Conservation (phyloP, 225 moss, liverwort and hornwort genomes). For the Pseudoscleropodium purum region DNA sequence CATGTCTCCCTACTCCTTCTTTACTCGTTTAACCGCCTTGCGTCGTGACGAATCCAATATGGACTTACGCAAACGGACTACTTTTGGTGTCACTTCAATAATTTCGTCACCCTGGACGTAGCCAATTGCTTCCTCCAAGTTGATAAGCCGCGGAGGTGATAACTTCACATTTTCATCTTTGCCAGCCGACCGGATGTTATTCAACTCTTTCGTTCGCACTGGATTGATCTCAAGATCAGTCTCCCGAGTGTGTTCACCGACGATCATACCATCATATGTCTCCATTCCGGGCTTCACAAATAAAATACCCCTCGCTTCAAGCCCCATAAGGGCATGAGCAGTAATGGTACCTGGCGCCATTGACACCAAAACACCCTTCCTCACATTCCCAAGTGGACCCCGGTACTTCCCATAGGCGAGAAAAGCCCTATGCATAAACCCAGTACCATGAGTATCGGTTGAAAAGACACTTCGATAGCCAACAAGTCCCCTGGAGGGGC, state of each 20-base stretch:
- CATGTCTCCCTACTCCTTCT: slow-evolving; percentile 39
- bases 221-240: slow-evolving; percentile 59
- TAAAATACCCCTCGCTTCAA: slow-evolving; percentile 85
- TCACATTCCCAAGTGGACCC: slow-evolving; percentile 85
- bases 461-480: slow-evolving; percentile 92
- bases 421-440: slow-evolving; percentile 93
- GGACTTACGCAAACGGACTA: slow-evolving; percentile 75
- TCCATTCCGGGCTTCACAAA: slow-evolving; percentile 98
- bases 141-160: slow-evolving; percentile 78
- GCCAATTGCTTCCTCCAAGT: slow-evolving; percentile 92
- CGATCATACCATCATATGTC: slow-evolving; percentile 95
- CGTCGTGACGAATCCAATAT: slow-evolving; percentile 78
- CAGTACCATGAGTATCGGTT: slow-evolving; percentile 91
- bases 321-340: slow-evolving; percentile 79
- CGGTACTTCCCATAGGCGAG: slow-evolving; percentile 78
- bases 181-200: slow-evolving; percentile 78
- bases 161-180: slow-evolving; percentile 95
- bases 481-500: slow-evolving; percentile 94
- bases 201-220: slow-evolving; percentile 62
- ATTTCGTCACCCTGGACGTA: slow-evolving; percentile 86
- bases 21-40: slow-evolving; percentile 58
- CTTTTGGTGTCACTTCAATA: slow-evolving; percentile 95
- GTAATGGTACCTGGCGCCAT: slow-evolving; percentile 82
- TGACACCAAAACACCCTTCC: slow-evolving; percentile 92
- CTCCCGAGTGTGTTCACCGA: slow-evolving; percentile 94